These are phyloP conservation scores for Penicillium diatomitis DNA, from an alignment of 495 filamentous ascomycete genomes.

Conservation along the genomic window DNA sequence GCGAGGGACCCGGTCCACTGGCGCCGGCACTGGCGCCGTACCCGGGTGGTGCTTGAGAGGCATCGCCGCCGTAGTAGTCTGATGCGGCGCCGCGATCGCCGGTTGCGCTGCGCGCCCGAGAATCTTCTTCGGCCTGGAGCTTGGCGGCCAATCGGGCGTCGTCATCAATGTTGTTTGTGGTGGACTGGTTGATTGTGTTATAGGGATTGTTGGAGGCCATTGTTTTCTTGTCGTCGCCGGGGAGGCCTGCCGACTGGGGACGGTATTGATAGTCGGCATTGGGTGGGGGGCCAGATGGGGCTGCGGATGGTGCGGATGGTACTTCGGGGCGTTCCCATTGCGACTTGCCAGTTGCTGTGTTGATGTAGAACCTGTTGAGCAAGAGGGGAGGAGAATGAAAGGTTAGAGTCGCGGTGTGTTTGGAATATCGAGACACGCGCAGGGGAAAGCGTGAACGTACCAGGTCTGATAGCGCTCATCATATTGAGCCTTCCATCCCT, in stretches of 20 bases:
- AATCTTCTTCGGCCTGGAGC: slow-evolving; percentile 77
- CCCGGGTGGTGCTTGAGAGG: slow-evolving; percentile 5
- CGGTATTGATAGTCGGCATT: slow-evolving; percentile 40
- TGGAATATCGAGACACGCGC: slow-evolving; percentile 2
- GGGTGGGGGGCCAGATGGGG: slow-evolving; percentile 35
- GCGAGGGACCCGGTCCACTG: neutral
- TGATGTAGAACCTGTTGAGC: slow-evolving; percentile 69
- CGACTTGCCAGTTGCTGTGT: slow-evolving; percentile 74
- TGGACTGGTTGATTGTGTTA: slow-evolving; percentile 15
- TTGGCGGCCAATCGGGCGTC: slow-evolving; percentile 68
- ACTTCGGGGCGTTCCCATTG: slow-evolving; percentile 75
- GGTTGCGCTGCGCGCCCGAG: slow-evolving; percentile 33
- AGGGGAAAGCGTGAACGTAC: slow-evolving; percentile 32
- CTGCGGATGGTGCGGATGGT: slow-evolving; percentile 35
- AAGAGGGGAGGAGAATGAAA: slow-evolving; percentile 1
- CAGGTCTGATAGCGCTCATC: slow-evolving; percentile 70
- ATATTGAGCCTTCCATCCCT: slow-evolving; percentile 79
- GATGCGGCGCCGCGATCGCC: slow-evolving; percentile 26
- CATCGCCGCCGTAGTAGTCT: slow-evolving; percentile 32
- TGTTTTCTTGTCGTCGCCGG: slow-evolving; percentile 46
- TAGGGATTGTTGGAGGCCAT: slow-evolving; percentile 56
- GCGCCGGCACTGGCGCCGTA: slow-evolving; percentile 12
- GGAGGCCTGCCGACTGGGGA: neutral
- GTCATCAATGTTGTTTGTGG: slow-evolving; percentile 41
- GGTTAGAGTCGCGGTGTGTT: neutral